Conservation (phyloP, 164 flowering plant genomes). For the Vitis labrusca region DNA sequence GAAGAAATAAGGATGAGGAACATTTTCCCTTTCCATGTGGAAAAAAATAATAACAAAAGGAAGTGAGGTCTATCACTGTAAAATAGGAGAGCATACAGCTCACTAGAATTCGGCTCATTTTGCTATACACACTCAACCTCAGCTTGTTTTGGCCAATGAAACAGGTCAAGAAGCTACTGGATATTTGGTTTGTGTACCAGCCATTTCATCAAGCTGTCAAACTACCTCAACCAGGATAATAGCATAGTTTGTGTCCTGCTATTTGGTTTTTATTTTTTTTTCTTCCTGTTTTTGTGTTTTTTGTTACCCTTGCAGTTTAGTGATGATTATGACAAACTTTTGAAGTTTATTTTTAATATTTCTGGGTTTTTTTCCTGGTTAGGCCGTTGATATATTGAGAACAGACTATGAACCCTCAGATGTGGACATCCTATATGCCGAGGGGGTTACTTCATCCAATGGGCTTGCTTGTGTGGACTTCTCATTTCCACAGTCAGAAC, state of each 20-base stretch:
- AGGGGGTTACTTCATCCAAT: constrained; percentile 86
- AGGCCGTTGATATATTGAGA: constrained; percentile 80
- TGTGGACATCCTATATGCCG: constrained; percentile 80
- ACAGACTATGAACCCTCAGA: constrained; percentile 86
- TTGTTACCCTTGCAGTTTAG: background rate
- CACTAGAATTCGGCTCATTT: background rate
- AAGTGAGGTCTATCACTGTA: background rate
- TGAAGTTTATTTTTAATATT: background rate
- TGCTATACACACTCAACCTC: no score
- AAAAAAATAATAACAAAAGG: no score
- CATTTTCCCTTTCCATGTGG: background rate
- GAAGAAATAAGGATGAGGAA: background rate
- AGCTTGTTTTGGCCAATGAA: no score
- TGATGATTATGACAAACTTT: background rate
- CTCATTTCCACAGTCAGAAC: constrained; percentile 58
- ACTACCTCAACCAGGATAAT: no score
- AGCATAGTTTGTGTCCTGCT: background rate
- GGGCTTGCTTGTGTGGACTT: constrained; percentile 86
- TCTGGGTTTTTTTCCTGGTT: constrained; percentile 15
- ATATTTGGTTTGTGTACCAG: no score
- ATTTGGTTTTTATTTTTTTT: background rate
- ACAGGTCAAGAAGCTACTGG: no score
- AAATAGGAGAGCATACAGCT: background rate
- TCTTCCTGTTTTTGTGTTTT: background rate
- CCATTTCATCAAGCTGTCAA: no score